phyloP scores from a whole-genome alignment of 2,329 filamentous ascomycete species.

The Colletotrichum eleusines region DNA sequence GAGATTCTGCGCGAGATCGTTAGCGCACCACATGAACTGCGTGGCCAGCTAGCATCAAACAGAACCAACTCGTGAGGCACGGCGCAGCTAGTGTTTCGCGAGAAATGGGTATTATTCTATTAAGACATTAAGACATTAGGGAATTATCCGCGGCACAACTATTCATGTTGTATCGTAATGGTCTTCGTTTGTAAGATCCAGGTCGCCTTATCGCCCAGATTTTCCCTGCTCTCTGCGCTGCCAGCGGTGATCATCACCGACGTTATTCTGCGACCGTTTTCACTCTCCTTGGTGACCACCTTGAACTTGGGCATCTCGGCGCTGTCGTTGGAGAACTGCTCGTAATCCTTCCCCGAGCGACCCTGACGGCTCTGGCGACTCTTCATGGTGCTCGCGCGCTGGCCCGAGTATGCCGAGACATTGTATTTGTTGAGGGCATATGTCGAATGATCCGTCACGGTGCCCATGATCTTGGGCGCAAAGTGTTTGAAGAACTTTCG shows the following conservation, averaged over 20 bases:
- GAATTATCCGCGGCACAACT: background rate
- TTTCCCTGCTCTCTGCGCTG: conserved; percentile 39
- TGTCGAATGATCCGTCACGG: conserved; percentile 5
- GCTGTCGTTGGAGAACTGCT: conserved; percentile 28
- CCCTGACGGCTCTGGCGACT: background rate
- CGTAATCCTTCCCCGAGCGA: conserved; percentile 31
- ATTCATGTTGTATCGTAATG: conserved; percentile 41
- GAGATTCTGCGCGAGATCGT: background rate
- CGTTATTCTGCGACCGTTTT: conserved; percentile 23
- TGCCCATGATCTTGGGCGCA: conserved; percentile 49
- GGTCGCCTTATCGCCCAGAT: conserved; percentile 45
- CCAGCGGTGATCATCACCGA: conserved; percentile 33
- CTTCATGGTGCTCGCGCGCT: conserved; percentile 1
- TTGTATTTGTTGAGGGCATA: background rate
- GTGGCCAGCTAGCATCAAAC: too few species aligned
- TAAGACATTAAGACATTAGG: too few species aligned
- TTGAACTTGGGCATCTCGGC: conserved; percentile 25
- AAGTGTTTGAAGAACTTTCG: conserved; percentile 55
- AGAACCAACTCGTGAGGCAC: background rate
- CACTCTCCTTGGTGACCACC: conserved; percentile 16
- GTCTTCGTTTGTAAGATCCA: conserved; percentile 46
- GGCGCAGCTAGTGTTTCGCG: rapidly evolving
- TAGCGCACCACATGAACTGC: background rate
- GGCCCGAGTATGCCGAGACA: background rate
- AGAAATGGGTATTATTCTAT: too few species aligned